Conservation (phyloP, 116 monocot species). For the Zostera marina region DNA sequence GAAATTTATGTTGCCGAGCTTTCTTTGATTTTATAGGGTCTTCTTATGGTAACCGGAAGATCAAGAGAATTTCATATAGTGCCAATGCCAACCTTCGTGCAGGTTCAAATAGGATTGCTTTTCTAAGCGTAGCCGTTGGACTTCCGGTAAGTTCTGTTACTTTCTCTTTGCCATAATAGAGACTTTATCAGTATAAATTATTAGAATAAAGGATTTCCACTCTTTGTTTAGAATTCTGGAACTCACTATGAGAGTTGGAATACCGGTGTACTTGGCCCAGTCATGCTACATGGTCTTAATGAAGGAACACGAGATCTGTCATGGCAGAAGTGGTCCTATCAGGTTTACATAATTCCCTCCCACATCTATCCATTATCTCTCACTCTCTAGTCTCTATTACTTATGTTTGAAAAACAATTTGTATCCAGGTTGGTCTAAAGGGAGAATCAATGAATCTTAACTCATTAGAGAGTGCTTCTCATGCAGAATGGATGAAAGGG, state of each 20-base stretch:
- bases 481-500: slow-evolving; percentile 88
- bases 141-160: slow-evolving; percentile 44
- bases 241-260: slow-evolving; percentile 84
- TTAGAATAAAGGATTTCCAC: neutral
- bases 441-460: slow-evolving; percentile 89
- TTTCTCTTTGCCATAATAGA: neutral
- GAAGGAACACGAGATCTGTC: slow-evolving; percentile 77
- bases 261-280: slow-evolving; percentile 88
- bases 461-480: slow-evolving; percentile 62
- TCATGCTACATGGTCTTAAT: slow-evolving; percentile 64
- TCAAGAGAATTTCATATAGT: slow-evolving; percentile 50
- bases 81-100: slow-evolving; percentile 62
- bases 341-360: slow-evolving; percentile 25
- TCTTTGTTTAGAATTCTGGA: slow-evolving; percentile 60
- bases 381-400: slow-evolving; percentile 42
- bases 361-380: slow-evolving; percentile 30
- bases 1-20: slow-evolving; percentile 1
- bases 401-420: neutral
- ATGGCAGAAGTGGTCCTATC: slow-evolving; percentile 92
- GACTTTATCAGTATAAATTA: no score
- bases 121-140: slow-evolving; percentile 90
- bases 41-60: slow-evolving; percentile 68
- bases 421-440: slow-evolving; percentile 69
- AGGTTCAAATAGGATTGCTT: slow-evolving; percentile 75
- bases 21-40: slow-evolving; percentile 31